Evolutionary conservation across 2,329 filamentous ascomycete species (phyloP), one percentile per base, ranked within the genome.

Genomic region (Pleomassaria siparia): DNA sequence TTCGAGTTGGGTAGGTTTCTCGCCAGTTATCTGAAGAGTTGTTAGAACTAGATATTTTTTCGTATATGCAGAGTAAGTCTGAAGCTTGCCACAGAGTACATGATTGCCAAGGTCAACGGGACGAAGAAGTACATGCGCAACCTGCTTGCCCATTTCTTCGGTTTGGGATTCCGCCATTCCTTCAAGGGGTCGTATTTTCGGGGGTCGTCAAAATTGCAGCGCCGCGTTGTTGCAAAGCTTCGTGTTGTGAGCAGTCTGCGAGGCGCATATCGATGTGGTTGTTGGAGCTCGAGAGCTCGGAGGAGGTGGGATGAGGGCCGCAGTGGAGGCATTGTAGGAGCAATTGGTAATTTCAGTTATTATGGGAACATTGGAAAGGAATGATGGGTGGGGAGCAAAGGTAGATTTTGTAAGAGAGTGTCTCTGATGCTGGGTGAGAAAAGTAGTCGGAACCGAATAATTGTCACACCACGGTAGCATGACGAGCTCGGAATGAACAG

Each of bases 21-120:
- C 35, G 35, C 35, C 35, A 6, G 35, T 37, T 18, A 37, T 22
- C 35, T 37, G 18, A 13, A 15, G 13, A 8, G 18, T 9, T 24
- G 20, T 37, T 37, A 37, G 35, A 16, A 11, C 7, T 7, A 5
- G 13, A 5, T 32, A 5, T 13, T 21, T 36, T 12, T 43, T 42
- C 12, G 13, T 13, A 24, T 41, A 33, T 46, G 4, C 20, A 20
- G 35, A 24, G 18, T n/a, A 20, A 22, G 29, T 4, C 4, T 8
- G 10, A 13, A 25, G 35, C 71, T 51, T 73, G 84, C 83, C 77
- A 84, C 81, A 47, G 79, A 81, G 72, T 84, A 85, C 39, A 80
- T 72, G 32, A 85, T 56, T 7, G 79, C 74, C 21, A 76, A 74
- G 36, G 78, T 72, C 54, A 82, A 74, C 49, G 79, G 76, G 43